A percentile compares a stretch with the other conserved stretches of the same genome.
These are phyloP conservation scores for Trypanosoma brucei DNA, from an alignment of 208 protist genomes.

Conservation along the genomic window DNA sequence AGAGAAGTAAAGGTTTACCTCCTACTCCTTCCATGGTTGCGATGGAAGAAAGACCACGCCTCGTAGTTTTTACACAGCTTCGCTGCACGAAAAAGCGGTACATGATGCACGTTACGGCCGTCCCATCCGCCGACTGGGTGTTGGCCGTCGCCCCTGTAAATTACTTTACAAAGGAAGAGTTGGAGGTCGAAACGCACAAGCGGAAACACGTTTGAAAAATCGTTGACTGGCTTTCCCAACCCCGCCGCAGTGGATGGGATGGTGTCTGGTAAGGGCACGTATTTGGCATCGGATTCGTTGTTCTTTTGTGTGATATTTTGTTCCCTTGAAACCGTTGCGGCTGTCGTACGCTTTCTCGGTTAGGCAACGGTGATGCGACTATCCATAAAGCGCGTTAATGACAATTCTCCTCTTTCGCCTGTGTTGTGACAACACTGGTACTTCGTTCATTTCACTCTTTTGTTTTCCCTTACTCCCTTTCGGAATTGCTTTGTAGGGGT, in stretches of 20 bases:
- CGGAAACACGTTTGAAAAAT: conserved; percentile 31
- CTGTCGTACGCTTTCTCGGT: no score
- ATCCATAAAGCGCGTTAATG: no score
- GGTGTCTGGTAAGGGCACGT: not conserved
- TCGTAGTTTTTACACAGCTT: conserved; percentile 85
- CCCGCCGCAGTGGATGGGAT: not conserved
- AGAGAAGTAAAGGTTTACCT: conserved; percentile 1
- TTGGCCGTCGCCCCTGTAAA: conserved; percentile 66
- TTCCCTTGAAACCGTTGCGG: no score
- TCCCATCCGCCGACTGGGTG: conserved; percentile 59
- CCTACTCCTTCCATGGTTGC: conserved; percentile 10
- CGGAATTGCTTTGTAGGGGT: no score
- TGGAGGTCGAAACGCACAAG: conserved; percentile 70
- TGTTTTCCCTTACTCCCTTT: no score
- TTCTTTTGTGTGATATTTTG: not conserved
- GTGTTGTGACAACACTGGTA: not conserved
- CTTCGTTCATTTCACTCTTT: no score
- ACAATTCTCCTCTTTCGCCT: conserved; percentile 1
- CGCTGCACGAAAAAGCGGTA: conserved; percentile 79
- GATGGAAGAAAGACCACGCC: conserved; percentile 46
- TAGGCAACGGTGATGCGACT: no score
- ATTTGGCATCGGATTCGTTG: not conserved
- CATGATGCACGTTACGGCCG: conserved; percentile 86
- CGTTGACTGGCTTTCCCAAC: not conserved
- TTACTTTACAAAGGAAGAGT: conserved; percentile 77